Percentiles rank a stretch among this genome's conserved stretches.
These are phyloP conservation scores for Ogataea pilisensis DNA, from an alignment of 805 yeast species.

Conservation along the genomic window DNA sequence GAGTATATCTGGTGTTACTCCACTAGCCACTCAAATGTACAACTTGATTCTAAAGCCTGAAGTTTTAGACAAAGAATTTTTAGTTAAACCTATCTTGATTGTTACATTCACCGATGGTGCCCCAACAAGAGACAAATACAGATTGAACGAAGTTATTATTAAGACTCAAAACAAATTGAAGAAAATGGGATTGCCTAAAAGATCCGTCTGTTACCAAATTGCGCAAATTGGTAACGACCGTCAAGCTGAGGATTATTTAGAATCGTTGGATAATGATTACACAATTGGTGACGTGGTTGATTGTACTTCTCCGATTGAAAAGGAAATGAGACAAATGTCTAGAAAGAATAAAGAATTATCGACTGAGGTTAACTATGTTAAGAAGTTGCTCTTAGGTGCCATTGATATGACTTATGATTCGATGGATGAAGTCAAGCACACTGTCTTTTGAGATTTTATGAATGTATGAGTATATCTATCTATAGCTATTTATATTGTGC, in stretches of 20 bases:
- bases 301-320: conserved; percentile 24
- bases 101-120: conserved; percentile 25
- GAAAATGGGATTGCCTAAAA: conserved; percentile 10
- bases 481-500: too few relatives aligned
- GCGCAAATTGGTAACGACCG: conserved; percentile 25
- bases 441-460: conserved; percentile 13
- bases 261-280: conserved; percentile 16
- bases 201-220: conserved; percentile 20
- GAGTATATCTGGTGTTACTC: conserved; percentile 20
- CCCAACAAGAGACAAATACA: conserved; percentile 17
- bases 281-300: conserved; percentile 24
- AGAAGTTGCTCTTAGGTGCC: conserved; percentile 22
- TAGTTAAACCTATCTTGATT: conserved; percentile 17
- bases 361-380: conserved; percentile 24
- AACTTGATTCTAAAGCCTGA: conserved; percentile 19
- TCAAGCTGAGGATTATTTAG: conserved; percentile 20
- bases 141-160: conserved; percentile 9
- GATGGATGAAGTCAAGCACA: conserved; percentile 21
- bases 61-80: conserved; percentile 8
- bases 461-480: too few relatives aligned
- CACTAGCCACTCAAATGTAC: conserved; percentile 18
- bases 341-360: conserved; percentile 19
- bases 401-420: conserved; percentile 23
- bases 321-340: conserved; percentile 19
- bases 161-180: conserved; percentile 12